Base-by-base conservation (phyloP, 108 stramenopile genomes). In the Nitzschia palea region DNA sequence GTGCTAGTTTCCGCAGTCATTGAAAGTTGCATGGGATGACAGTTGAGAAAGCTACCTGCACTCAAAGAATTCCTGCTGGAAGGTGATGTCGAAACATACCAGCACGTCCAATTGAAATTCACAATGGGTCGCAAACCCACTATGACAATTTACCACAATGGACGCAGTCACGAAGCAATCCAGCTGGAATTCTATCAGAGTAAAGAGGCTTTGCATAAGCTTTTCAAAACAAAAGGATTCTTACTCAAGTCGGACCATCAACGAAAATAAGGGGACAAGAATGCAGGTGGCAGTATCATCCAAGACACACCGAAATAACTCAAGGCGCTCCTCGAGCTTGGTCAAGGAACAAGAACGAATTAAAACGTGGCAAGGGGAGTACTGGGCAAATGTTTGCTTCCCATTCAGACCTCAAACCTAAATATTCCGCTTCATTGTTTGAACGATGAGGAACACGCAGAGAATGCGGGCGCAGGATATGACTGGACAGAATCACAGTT, bases 1-100 rank as follows among this genome's bases (percentile, higher is more conserved):
- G 20, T 1, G 17, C 44, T 18, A 20, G 17, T 56, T 32, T 60
- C 59, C 2, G 59, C 40, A 4, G 12, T 5, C 8, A 60, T 60
- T 60, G 59, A 60, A 40, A 42, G 40, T 23, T 60, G 59, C 40
- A 23, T 5, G 31, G 59, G 59, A 20, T 60, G 59, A 60, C 35
- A 60, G 59, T 43, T 60, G 37, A 60, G 43, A 8, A 60, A 25
- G 23, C 43, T 34, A n/a, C 59, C 59, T 18, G 18, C 15, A 6
- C 40, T 43, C 36, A 60, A 60, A 18, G 23, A 43, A 18, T 60
- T 60, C 15, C 25, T 60, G 15, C 20, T 23, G 59, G 59, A 40
- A 12, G 59, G 59, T n/a, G 59, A 60, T 20, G 59, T 26, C 40
- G 59, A 60, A 40, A 17, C 22, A 20, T 60, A 42, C 5, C 10